Evolutionary conservation across 2,329 filamentous ascomycete genomes (phyloP).

Genomic region (Ciborinia camelliae): DNA sequence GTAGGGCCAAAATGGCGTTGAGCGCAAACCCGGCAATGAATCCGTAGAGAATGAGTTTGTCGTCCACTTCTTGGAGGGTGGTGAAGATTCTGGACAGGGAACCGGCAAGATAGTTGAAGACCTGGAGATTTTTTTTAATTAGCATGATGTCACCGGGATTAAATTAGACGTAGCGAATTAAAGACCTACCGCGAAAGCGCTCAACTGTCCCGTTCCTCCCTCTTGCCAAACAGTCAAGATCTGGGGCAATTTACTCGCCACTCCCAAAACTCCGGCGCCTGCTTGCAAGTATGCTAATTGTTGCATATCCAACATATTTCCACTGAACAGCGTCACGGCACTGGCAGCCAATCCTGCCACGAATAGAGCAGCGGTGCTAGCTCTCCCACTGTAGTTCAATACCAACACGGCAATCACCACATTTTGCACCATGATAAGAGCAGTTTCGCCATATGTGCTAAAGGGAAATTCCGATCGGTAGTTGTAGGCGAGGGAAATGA

Average conservation of each 20-base stretch:
- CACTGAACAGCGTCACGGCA: slow-evolving; percentile 66
- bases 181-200: slow-evolving; percentile 80
- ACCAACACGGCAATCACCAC: slow-evolving; percentile 84
- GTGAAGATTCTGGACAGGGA: slow-evolving; percentile 96
- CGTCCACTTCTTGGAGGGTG: slow-evolving; percentile 93
- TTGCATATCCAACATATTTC: slow-evolving; percentile 57
- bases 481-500: slow-evolving; percentile 91
- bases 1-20: slow-evolving; percentile 78
- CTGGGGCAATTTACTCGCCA: slow-evolving; percentile 92
- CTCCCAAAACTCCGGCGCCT: slow-evolving; percentile 74
- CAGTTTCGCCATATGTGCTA: slow-evolving; percentile 94
- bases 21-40: slow-evolving; percentile 90
- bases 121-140: slow-evolving; percentile 49
- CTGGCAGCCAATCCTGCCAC: slow-evolving; percentile 70
- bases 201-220: slow-evolving; percentile 90
- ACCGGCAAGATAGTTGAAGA: slow-evolving; percentile 96
- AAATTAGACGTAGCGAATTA: slow-evolving; percentile 1
- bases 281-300: slow-evolving; percentile 66
- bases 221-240: slow-evolving; percentile 81
- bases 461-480: slow-evolving; percentile 88
- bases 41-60: slow-evolving; percentile 92
- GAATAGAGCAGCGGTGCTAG: slow-evolving; percentile 68
- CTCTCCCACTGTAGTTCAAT: slow-evolving; percentile 72
- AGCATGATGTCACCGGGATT: not conserved
- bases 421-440: slow-evolving; percentile 88